These are phyloP conservation scores for Brassica incana DNA, from an alignment of 345 rosid species.

Conservation along the genomic window DNA sequence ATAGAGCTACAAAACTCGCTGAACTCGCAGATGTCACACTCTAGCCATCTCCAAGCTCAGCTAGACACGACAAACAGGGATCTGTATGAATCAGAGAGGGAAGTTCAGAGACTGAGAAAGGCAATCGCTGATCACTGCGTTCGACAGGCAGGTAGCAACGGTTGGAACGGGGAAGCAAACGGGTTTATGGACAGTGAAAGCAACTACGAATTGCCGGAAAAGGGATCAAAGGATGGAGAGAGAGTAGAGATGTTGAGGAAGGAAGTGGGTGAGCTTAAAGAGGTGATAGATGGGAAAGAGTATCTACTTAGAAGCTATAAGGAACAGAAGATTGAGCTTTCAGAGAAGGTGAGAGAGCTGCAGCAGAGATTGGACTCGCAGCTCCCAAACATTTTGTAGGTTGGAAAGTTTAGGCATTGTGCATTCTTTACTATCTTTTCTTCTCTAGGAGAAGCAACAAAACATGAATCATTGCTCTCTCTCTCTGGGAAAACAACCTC, in stretches of 20 bases:
- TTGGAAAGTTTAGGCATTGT: constrained; percentile 51
- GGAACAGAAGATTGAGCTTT: constrained; percentile 83
- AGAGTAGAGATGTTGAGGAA: constrained; percentile 71
- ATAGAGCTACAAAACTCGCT: constrained; percentile 67
- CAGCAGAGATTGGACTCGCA: constrained; percentile 83
- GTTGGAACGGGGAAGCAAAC: constrained; percentile 69
- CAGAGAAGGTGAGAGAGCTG: constrained; percentile 74
- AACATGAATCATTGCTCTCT: neutral
- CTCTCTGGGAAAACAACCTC: constrained; percentile 6
- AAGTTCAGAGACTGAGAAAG: constrained; percentile 83
- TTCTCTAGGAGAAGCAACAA: constrained; percentile 18
- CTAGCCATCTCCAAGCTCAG: constrained; percentile 72
- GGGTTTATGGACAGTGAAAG: constrained; percentile 53
- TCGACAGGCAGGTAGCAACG: constrained; percentile 44
- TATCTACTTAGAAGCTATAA: constrained; percentile 76
- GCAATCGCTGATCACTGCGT: constrained; percentile 85
- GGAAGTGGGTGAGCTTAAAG: constrained; percentile 84
- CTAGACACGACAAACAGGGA: constrained; percentile 73
- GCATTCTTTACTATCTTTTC: constrained; percentile 51
- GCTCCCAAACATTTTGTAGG: constrained; percentile 93
- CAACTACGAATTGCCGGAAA: constrained; percentile 44
- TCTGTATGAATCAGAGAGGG: constrained; percentile 75
- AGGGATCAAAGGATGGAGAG: constrained; percentile 55
- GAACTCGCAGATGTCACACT: constrained; percentile 60
- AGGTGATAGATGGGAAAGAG: constrained; percentile 89